Evolutionary conservation across 73 alveolate genomes (phyloP), one percentile per base, ranked within the genome.

Genomic region (Paramecium pentaurelia): DNA sequence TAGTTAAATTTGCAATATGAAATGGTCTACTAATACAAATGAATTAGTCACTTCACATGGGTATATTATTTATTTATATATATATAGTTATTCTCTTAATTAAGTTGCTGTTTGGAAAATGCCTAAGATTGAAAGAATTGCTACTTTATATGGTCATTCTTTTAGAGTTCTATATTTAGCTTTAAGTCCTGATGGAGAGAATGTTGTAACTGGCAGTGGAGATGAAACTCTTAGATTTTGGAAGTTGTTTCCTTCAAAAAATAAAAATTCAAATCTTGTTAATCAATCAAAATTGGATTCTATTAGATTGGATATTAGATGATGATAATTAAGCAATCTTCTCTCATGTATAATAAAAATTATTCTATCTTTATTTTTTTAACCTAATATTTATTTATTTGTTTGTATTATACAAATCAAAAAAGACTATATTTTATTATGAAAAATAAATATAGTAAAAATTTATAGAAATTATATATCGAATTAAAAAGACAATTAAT

Each of bases 1-100:
- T n/a, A 89, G 97, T 58, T 96, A 97, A 91, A 98, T 97, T 11
- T 97, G 99, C 88, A 97, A 97, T 90, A 86, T 97, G 88, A 95
- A 95, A 92, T 97, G 95, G 95, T 93, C 98, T 90, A 96, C 94
- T 77, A 96, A 95, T 37, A 94, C 94, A 14, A 96, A 96, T 84
- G 99, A 97, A 95, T 71, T 97, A 58, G 98, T 97, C 5, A 93
- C 98, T 30, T 96, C 99, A 42, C 99, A 97, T 93, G 99, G 99
- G 60, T 97, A 73, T 64, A 7, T 22, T 22, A 22, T 64, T 0
- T 3, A 25, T 28, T 32, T 34, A 64, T 8, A 2, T 11, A 3
- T 25, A 28, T 64, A 2, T 73, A 73, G 87, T 3, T 73, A 37
- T 84, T 95, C 98, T 25, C 86, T 95, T 59, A 97, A 97, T 90